Evolutionary conservation across 2,329 filamentous ascomycete species (phyloP), one percentile per base, ranked within the genome.

Genomic region (Coniosporium tulheliwenetii): DNA sequence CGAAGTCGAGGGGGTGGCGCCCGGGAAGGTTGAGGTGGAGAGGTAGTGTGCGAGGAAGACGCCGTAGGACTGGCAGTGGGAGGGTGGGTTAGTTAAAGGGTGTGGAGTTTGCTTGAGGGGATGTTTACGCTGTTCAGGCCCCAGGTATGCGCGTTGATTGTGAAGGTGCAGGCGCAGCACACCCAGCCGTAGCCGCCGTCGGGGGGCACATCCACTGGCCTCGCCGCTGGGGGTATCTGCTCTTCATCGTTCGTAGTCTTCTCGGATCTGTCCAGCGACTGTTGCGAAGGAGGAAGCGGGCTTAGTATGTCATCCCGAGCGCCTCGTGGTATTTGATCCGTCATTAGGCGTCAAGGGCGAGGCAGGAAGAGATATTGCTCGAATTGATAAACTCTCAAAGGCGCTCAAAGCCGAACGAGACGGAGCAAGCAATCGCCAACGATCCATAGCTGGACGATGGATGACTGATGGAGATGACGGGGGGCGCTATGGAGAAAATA

Each of bases 41-140:
- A 89, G 71, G 62, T 89, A 91, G 51, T 85, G 72, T 12, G 85
- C 79, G 10, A 89, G 74, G 47, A 81, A 85, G 43, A 85, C 77
- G 55, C 81, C 83, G 63, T 72, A 82, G 2, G 71, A 69, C 66
- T 70, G 41, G 16, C 13, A 10, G 13, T 12, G 5, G 26, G 30
- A 12, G 13, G 26, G 10, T 10, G 13, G 10, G 32, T 32, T 33
- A 16, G 10, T 13, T 7, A 13, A 2, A 38, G 30, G 33, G 14
- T 7, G 30, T 34, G 29, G 9, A 13, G 26, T 32, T 3, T 38
- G 29, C 36, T 40, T 15, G 3, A 37, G 31, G 36, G n/a, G 29
- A 33, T 33, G 50, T 69, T 42, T 48, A 75, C 71, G 42, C 55
- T 55, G 38, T 63, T 64, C 34, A 71, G 54, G 32, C 63, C 64